These are phyloP conservation scores for Thozetella sp. DNA, from an alignment of 495 filamentous ascomycete species.

Conservation along the genomic window DNA sequence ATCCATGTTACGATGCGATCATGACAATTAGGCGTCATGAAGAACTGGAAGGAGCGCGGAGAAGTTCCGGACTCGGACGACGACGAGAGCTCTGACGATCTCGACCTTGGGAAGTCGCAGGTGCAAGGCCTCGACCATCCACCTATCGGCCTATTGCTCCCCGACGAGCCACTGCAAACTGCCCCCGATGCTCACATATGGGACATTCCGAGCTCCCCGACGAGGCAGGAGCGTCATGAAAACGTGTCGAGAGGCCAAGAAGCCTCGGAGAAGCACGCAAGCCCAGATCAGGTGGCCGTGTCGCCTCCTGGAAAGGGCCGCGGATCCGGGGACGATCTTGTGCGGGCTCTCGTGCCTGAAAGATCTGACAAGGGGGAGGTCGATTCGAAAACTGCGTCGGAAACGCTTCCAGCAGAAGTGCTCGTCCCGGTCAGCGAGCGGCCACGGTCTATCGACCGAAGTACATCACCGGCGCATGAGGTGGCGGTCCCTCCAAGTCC, in stretches of 20 bases:
- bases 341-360: too few species aligned
- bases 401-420: too few species aligned
- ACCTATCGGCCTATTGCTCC: not conserved
- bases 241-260: not conserved
- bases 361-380: too few species aligned
- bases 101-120: slow-evolving; percentile 13
- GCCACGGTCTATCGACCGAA: too few species aligned
- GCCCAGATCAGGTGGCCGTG: too few species aligned
- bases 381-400: too few species aligned
- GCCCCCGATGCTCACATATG: slow-evolving; percentile 7
- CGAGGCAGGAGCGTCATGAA: not conserved
- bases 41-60: slow-evolving; percentile 58
- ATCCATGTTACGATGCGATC: slow-evolving; percentile 14
- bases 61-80: slow-evolving; percentile 62
- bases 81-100: slow-evolving; percentile 44
- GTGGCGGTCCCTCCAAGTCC: not conserved
- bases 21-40: slow-evolving; percentile 41
- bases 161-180: not conserved
- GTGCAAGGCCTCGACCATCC: not conserved
- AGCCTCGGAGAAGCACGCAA: too few species aligned
- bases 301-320: too few species aligned
- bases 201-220: slow-evolving; percentile 8
- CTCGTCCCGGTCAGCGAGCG: too few species aligned
- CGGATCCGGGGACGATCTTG: too few species aligned
- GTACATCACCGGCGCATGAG: too few species aligned